Conservation (phyloP, 495 filamentous ascomycete species). For the Penicillium dipodomyicola region DNA sequence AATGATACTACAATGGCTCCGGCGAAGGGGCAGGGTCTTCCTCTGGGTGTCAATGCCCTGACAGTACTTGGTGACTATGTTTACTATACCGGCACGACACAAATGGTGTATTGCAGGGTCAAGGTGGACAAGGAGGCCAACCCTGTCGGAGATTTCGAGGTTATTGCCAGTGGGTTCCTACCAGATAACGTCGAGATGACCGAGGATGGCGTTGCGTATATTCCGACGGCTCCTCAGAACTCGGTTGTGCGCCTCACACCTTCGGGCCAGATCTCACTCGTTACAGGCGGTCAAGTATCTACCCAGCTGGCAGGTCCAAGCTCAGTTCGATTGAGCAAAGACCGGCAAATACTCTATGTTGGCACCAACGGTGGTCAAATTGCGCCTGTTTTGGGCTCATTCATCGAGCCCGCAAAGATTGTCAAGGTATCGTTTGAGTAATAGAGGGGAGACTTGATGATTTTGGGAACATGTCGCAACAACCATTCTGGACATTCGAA, state of each 20-base stretch:
- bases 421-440: conserved; percentile 21
- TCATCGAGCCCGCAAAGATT: conserved; percentile 34
- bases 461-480: background rate
- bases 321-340: conserved; percentile 24
- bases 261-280: conserved; percentile 25
- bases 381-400: conserved; percentile 28
- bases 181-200: conserved; percentile 36
- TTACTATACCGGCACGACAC: conserved; percentile 41
- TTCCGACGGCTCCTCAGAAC: conserved; percentile 33
- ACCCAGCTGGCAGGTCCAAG: conserved; percentile 29
- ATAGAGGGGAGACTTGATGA: background rate
- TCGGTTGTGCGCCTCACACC: conserved; percentile 29
- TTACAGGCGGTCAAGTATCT: conserved; percentile 28
- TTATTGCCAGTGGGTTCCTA: conserved; percentile 31
- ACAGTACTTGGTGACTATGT: conserved; percentile 28
- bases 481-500: background rate
- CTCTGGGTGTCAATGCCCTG: conserved; percentile 43
- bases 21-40: conserved; percentile 20
- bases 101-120: conserved; percentile 33
- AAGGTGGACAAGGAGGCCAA: conserved; percentile 28
- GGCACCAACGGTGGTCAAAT: conserved; percentile 31
- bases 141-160: conserved; percentile 27
- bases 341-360: conserved; percentile 30
- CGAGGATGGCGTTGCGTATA: conserved; percentile 37
- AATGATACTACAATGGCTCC: conserved; percentile 28